Conservation (phyloP, 768 basidiomycete species). For the Pisolithus orientalis region DNA sequence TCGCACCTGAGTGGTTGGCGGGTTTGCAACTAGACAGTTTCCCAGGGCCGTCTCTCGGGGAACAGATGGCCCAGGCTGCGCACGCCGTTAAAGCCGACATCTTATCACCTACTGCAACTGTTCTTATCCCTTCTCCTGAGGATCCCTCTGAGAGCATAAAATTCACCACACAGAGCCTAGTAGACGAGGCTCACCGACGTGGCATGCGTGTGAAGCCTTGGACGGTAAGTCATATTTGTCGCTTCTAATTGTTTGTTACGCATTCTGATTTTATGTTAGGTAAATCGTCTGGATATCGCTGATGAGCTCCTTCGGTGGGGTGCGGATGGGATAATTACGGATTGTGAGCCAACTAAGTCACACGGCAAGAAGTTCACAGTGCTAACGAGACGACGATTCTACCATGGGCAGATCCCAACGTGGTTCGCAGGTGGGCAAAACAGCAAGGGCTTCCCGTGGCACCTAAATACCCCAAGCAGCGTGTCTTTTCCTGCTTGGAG, state of each 20-base stretch:
- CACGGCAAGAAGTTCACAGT: neutral
- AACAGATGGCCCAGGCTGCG: slow-evolving; percentile 65
- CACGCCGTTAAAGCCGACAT: slow-evolving; percentile 56
- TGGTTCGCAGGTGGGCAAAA: slow-evolving; percentile 50
- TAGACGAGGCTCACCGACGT: slow-evolving; percentile 56
- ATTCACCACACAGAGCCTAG: slow-evolving; percentile 66
- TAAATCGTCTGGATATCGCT: slow-evolving; percentile 54
- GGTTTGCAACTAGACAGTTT: slow-evolving; percentile 60
- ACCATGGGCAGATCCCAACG: slow-evolving; percentile 40
- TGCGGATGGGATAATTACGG: slow-evolving; percentile 75
- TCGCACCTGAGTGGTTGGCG: slow-evolving; percentile 55
- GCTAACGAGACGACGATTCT: neutral
- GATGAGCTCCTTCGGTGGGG: slow-evolving; percentile 56
- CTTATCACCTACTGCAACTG: slow-evolving; percentile 53
- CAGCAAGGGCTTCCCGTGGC: slow-evolving; percentile 48
- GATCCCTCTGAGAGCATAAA: slow-evolving; percentile 39
- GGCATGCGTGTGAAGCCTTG: slow-evolving; percentile 65
- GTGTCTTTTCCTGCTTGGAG: slow-evolving; percentile 57
- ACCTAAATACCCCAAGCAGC: slow-evolving; percentile 50
- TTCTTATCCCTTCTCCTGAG: slow-evolving; percentile 35
- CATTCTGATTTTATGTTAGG: slow-evolving; percentile 30
- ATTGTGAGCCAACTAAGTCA: slow-evolving; percentile 35
- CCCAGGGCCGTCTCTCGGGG: slow-evolving; percentile 50
- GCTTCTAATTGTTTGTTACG: neutral
- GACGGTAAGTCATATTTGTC: slow-evolving; percentile 45